A percentile compares a stretch with the other conserved stretches of the same genome.
phyloP scores from a whole-genome alignment of 192 early-diverging fungal genomes.

The Entomortierella beljakovae region DNA sequence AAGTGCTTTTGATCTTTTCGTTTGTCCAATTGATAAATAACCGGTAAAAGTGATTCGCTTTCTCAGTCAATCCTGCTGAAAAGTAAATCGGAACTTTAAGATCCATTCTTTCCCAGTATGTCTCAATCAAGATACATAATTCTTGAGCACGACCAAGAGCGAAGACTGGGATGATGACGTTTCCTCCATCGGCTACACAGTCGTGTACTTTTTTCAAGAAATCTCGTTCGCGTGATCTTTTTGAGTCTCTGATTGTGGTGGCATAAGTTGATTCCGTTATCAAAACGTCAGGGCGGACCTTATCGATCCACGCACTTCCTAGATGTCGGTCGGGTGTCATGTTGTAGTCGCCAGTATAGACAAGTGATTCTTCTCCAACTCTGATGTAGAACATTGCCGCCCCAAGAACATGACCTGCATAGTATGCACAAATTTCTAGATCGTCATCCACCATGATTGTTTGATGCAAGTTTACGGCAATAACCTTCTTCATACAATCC shows the following conservation, averaged over 20 bases:
- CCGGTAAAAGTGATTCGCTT: constrained; percentile 97
- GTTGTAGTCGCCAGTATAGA: constrained; percentile 92
- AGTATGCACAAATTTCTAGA: constrained; percentile 86
- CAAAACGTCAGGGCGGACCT: constrained; percentile 88
- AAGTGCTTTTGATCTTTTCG: constrained; percentile 94
- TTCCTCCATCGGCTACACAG: constrained; percentile 82
- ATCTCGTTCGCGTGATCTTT: constrained; percentile 90
- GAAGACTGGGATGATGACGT: constrained; percentile 98
- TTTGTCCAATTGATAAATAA: constrained; percentile 99
- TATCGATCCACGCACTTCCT: constrained; percentile 97
- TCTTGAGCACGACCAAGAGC: constrained; percentile 98
- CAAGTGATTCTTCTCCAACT: constrained; percentile 80
- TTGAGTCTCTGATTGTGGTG: constrained; percentile 95
- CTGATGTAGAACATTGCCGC: constrained; percentile 95
- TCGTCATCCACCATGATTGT: constrained; percentile 88
- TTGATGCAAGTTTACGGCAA: constrained; percentile 86
- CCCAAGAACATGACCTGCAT: constrained; percentile 98
- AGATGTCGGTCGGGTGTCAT: constrained; percentile 94
- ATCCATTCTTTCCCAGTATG: constrained; percentile 95
- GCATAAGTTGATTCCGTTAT: constrained; percentile 99
- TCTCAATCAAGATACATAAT: constrained; percentile 94
- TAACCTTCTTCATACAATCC: constrained; percentile 96
- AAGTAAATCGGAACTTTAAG: constrained; percentile 93
- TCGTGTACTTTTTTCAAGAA: constrained; percentile 91
- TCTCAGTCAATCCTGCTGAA: constrained; percentile 93